A percentile compares a stretch with the other conserved stretches of the same genome.
Evolutionary conservation across 176 grass and related monocot species (phyloP).

Genomic region (Poa pratensis): DNA sequence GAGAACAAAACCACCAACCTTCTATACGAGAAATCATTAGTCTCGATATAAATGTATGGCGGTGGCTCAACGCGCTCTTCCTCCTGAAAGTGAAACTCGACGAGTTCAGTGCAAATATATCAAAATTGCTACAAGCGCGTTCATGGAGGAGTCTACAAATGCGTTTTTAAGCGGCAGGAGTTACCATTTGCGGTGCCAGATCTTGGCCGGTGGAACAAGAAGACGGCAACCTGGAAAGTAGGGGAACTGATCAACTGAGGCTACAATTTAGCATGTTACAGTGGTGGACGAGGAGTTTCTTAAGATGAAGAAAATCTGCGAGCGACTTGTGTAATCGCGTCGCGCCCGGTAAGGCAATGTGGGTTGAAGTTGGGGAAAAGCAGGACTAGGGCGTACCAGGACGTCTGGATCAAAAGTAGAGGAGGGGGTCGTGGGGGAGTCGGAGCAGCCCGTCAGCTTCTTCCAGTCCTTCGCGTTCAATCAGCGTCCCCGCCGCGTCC

Average conservation of each 20-base stretch:
- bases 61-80: constrained; percentile 48
- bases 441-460: not conserved
- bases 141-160: not conserved
- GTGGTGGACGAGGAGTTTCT: not conserved
- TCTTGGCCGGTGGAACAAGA: not conserved
- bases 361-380: not conserved
- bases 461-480: not conserved
- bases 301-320: not conserved
- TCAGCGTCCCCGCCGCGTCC: not conserved
- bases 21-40: constrained; percentile 79
- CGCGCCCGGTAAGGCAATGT: not conserved
- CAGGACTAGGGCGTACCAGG: constrained; percentile 34
- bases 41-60: constrained; percentile 77
- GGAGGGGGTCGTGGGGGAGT: not conserved
- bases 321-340: not conserved
- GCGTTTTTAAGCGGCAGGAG: not conserved
- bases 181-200: constrained; percentile 35
- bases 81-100: constrained; percentile 40
- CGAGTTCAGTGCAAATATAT: constrained; percentile 23
- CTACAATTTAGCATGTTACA: not conserved
- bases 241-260: not conserved
- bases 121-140: not conserved
- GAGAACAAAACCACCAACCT: constrained; percentile 51
- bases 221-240: constrained; percentile 9
- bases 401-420: not conserved